Base-by-base conservation (phyloP, 441 rosid species). In the Pelargonium cotyledonis region DNA sequence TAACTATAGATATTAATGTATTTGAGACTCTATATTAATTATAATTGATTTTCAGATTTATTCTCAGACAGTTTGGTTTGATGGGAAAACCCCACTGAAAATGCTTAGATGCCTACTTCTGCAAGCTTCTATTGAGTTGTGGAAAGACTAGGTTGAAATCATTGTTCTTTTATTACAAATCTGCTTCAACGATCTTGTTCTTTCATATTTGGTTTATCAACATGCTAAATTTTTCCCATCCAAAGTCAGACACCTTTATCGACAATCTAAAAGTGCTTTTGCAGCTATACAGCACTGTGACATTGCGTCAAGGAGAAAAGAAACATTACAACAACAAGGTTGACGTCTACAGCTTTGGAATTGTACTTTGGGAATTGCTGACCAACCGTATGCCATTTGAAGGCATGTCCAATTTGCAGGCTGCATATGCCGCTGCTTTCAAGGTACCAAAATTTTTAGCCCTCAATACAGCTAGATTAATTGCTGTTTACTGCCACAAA, bases 381-480 rank as follows among this genome's bases (percentile, higher is more conserved):
- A 90, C 98, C 14, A 93, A 90, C 79, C 94, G 96, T 67, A 76
- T 93, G 97, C 98, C 98, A 18, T 91, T 93, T 51, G 96, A 93
- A 76, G 95, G 98, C 69, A 93, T 93, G 98, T 93, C 97, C 65
- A 93, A 93, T 77, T 83, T 93, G 80, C 98, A 93, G 76, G 98
- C 98, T 65, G 97, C 96, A 61, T 93, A 93, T 76, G 98, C 97
- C 8, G 98, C 98, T 55, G 98, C 98, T 51, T 90, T 93, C 79
- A 93, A 87, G 91, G 89, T 88, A 16, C 63, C 41, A 31, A 18
- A 6, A 0, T 51, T 61, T 49, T 3, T 2, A 23, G 26, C 26
- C 26, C 26, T 2, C 26, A 23, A 23, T 23, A 23, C 26, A 23
- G 26, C 26, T 23, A 23, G 26, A 23, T 2, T 23, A 23, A 23